Base-by-base conservation (phyloP, 2,329 filamentous ascomycete species). In the Sphaceloma murrayae region DNA sequence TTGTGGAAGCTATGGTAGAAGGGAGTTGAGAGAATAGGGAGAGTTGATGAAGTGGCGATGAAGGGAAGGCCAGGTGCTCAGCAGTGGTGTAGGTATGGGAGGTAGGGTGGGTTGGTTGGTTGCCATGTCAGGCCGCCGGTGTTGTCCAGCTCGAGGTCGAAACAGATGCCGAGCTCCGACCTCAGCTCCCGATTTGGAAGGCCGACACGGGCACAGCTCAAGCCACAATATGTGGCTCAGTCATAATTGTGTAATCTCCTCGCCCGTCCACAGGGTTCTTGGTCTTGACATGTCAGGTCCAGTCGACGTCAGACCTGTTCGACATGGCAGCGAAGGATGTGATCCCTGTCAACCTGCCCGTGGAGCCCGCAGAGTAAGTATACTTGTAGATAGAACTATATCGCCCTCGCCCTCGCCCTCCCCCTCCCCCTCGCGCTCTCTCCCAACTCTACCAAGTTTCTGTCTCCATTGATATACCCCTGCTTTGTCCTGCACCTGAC, bases 241-340 rank as follows among this genome's bases (percentile, higher is more conserved):
- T 36, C 33, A 36, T 29, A 5, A 40, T 40, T 27, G 29, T 24
- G 16, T 40, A 18, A 40, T 33, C 18, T 22, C 3, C 26, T 11
- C 13, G 19, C 24, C 36, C 10, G 22, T 14, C 21, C 16, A 11
- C n/a, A n/a, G n/a, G 9, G 16, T 19, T 17, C 17, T 19, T 24
- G 36, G 27, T 40, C 36, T 22, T 40, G 36, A 16, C 26, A 26
- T 26, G 10, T 14, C 3, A 13, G 13, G 17, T 13, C 9, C 11
- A 40, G 36, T 14, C 36, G 36, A 40, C 36, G 36, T 40, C 36
- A 40, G 36, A 40, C 21, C 36, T 17, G 13, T 40, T 30, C 30
- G 34, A 11, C 7, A 6, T 17, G n/a, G 10, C 13, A 26, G n/a
- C 11, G 13, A 22, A 40, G n/a, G 3, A 9, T 29, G 36, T 18